Evolutionary conservation across 352 stramenopile genomes (phyloP).

Genomic region (Aphanomyces invadans): DNA sequence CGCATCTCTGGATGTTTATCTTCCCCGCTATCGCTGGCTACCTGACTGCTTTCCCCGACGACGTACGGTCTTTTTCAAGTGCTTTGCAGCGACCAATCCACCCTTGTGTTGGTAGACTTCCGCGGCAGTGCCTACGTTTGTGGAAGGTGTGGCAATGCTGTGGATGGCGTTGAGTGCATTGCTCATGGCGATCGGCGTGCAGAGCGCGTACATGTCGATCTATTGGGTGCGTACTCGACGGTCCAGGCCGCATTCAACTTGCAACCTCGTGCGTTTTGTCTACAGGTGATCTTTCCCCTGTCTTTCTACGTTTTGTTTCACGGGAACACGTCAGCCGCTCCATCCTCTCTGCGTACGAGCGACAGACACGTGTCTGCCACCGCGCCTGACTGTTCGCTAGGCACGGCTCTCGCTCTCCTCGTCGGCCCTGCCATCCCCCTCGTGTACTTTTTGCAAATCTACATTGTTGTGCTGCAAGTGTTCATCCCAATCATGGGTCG

Average conservation of each 20-base stretch:
- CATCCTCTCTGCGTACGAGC: not conserved
- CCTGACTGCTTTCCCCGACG: conserved; percentile 1
- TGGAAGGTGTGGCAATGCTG: conserved; percentile 4
- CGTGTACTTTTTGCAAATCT: conserved; percentile 47
- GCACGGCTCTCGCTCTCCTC: conserved; percentile 25
- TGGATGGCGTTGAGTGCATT: conserved; percentile 2
- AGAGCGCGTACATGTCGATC: conserved; percentile 21
- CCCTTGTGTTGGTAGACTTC: not conserved
- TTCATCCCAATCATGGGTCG: conserved; percentile 68
- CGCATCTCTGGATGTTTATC: conserved; percentile 20
- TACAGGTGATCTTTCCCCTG: not conserved
- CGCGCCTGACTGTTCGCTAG: too few relatives aligned
- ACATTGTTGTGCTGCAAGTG: conserved; percentile 56
- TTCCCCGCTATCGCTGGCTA: not conserved
- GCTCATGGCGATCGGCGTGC: conserved; percentile 4
- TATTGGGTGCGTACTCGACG: conserved; percentile 17
- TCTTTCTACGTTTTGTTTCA: not conserved
- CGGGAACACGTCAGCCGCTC: not conserved
- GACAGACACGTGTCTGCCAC: too few relatives aligned
- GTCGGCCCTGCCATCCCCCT: conserved; percentile 44
- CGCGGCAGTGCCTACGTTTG: too few relatives aligned
- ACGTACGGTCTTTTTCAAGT: not conserved
- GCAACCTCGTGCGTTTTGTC: too few relatives aligned
- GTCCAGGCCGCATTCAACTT: too few relatives aligned
- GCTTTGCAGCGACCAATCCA: not conserved